phyloP scores from a whole-genome alignment of 768 basidiomycete genomes.

The Calocybe cyanea region DNA sequence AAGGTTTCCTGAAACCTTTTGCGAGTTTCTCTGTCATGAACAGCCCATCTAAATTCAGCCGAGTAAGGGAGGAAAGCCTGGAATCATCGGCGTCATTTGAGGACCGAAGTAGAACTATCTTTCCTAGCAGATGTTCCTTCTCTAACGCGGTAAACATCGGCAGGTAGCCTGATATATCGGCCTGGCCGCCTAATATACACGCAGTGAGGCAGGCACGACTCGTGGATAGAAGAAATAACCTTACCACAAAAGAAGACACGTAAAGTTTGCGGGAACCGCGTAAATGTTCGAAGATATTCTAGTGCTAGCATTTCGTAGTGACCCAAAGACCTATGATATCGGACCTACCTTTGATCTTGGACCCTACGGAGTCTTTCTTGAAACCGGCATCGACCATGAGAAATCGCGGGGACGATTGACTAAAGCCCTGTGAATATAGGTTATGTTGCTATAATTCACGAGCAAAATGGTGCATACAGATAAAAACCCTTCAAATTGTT shows the following conservation, averaged over 20 bases:
- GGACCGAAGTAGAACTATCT: slow-evolving; percentile 61
- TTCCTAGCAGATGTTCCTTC: slow-evolving; percentile 59
- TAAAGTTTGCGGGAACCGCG: slow-evolving; percentile 69
- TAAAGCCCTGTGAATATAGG: slow-evolving; percentile 49
- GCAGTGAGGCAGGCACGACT: not conserved
- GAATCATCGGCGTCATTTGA: slow-evolving; percentile 40
- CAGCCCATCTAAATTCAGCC: slow-evolving; percentile 48
- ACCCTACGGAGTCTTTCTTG: slow-evolving; percentile 55
- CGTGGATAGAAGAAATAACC: slow-evolving; percentile 13
- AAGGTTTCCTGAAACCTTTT: slow-evolving; percentile 34
- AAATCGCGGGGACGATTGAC: slow-evolving; percentile 71
- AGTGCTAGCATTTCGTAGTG: slow-evolving; percentile 1
- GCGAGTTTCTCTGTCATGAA: slow-evolving; percentile 40
- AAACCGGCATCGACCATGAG: slow-evolving; percentile 65
- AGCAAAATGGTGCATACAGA: slow-evolving; percentile 29
- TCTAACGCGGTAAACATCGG: slow-evolving; percentile 56
- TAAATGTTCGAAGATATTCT: slow-evolving; percentile 73
- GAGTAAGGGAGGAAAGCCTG: slow-evolving; percentile 47
- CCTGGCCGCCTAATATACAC: slow-evolving; percentile 46
- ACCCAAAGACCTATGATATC: not conserved
- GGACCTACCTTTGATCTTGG: slow-evolving; percentile 65
- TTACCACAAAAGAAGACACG: slow-evolving; percentile 71
- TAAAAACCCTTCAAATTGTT: slow-evolving; percentile 69
- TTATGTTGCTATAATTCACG: not conserved
- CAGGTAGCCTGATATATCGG: slow-evolving; percentile 42